Evolutionary conservation across 192 early-diverging fungal species (phyloP).

Genomic region (Coemansia sp.): DNA sequence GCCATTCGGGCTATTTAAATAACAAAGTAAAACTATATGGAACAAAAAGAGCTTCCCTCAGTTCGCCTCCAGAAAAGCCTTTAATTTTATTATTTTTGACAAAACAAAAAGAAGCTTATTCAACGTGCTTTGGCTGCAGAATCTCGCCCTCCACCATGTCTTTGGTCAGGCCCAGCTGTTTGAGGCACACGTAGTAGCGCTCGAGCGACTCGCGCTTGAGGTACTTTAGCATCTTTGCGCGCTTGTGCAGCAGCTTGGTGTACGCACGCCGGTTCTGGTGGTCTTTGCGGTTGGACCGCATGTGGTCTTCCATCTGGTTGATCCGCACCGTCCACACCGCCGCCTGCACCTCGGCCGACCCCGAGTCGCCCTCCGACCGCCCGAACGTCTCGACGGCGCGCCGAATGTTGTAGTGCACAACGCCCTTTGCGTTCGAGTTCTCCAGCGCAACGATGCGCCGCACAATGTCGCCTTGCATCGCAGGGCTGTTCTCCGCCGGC

Average conservation of each 20-base stretch:
- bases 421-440: constrained; percentile 75
- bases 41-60: not conserved
- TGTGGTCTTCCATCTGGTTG: constrained; percentile 78
- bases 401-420: constrained; percentile 74
- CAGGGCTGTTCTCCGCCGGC: constrained; percentile 12
- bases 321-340: constrained; percentile 89
- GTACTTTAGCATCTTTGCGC: constrained; percentile 85
- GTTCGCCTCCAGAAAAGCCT: too few relatives aligned
- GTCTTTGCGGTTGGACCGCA: constrained; percentile 81
- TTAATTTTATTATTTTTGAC: not conserved
- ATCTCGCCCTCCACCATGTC: constrained; percentile 59
- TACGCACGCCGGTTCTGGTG: constrained; percentile 84
- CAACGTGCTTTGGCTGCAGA: constrained; percentile 53
- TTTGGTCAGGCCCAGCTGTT: constrained; percentile 68
- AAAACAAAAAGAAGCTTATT: constrained; percentile 9
- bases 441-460: constrained; percentile 75
- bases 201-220: constrained; percentile 68
- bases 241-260: constrained; percentile 76
- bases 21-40: constrained; percentile 9
- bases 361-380: constrained; percentile 76
- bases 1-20: constrained; percentile 26
- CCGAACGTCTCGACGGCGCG: constrained; percentile 77
- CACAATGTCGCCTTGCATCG: constrained; percentile 60
- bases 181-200: constrained; percentile 69
- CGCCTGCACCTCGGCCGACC: constrained; percentile 92